These are phyloP conservation scores for Kwoniella dendrophila DNA, from an alignment of 768 basidiomycete species.

Conservation along the genomic window DNA sequence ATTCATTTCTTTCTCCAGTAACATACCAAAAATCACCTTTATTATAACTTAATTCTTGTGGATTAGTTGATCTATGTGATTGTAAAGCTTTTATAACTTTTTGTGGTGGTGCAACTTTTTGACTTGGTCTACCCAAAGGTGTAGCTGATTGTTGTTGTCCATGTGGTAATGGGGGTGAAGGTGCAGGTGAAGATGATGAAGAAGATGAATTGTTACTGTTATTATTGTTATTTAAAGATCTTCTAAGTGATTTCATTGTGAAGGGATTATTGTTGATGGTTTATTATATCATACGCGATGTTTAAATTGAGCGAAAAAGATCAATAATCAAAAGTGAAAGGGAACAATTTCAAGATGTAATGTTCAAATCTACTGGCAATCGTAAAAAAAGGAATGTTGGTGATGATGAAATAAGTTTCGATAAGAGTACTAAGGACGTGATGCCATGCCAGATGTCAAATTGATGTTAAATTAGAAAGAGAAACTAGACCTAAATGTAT, in stretches of 20 bases:
- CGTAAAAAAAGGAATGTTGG: background rate
- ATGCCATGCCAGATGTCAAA: too few relatives aligned
- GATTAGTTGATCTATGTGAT: slow-evolving; percentile 67
- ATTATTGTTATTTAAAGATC: slow-evolving; percentile 50
- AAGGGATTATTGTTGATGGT: background rate
- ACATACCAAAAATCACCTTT: slow-evolving; percentile 99
- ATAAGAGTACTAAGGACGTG: too few relatives aligned
- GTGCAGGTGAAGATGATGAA: slow-evolving; percentile 28
- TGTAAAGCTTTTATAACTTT: slow-evolving; percentile 88
- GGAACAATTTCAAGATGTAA: background rate
- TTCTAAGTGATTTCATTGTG: slow-evolving; percentile 51
- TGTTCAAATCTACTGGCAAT: too few relatives aligned
- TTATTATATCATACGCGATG: too few relatives aligned
- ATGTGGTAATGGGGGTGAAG: slow-evolving; percentile 28
- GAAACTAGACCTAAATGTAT: too few relatives aligned
- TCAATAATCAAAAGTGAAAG: too few relatives aligned
- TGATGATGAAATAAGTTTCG: too few relatives aligned
- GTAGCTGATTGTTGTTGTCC: slow-evolving; percentile 59
- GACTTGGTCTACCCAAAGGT: slow-evolving; percentile 69
- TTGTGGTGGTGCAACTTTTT: slow-evolving; percentile 79
- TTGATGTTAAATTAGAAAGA: too few relatives aligned
- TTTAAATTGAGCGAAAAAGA: too few relatives aligned
- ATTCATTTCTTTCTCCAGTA: slow-evolving; percentile 71
- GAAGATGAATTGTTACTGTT: slow-evolving; percentile 37
- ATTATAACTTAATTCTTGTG: slow-evolving; percentile 83